phyloP scores from a whole-genome alignment of 345 rosid species.

The Diplotaxis tenuifolia region DNA sequence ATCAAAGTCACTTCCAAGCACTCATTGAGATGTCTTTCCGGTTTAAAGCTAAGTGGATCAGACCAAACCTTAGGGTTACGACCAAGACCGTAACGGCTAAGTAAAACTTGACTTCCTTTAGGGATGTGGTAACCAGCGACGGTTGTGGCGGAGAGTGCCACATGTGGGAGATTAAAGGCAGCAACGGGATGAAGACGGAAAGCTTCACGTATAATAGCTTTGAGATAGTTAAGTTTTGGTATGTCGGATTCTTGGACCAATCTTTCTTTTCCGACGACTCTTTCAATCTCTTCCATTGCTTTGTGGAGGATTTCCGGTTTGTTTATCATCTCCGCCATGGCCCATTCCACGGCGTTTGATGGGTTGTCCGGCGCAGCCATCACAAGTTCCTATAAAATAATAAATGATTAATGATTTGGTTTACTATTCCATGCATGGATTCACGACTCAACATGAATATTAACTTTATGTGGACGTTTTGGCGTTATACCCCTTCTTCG shows the following conservation, averaged over 20 bases:
- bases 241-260: constrained; percentile 51
- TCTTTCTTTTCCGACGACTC: constrained; percentile 45
- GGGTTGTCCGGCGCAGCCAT: constrained; percentile 49
- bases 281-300: constrained; percentile 47
- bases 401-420: not conserved
- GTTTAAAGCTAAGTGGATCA: constrained; percentile 36
- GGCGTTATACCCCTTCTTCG: not conserved
- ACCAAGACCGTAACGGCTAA: constrained; percentile 47
- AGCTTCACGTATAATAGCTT: constrained; percentile 42
- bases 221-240: constrained; percentile 42
- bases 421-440: constrained; percentile 14
- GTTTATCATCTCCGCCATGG: constrained; percentile 50
- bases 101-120: constrained; percentile 44
- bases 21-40: constrained; percentile 37
- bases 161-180: constrained; percentile 46
- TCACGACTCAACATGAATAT: not conserved
- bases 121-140: constrained; percentile 45
- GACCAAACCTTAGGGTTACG: constrained; percentile 44
- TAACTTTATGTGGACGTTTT: not conserved
- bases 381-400: constrained; percentile 42
- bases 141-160: constrained; percentile 38
- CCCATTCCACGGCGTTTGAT: constrained; percentile 51
- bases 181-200: constrained; percentile 50
- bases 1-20: constrained; percentile 27
- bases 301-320: constrained; percentile 40